These are phyloP conservation scores for Lactarius hengduanensis DNA, from an alignment of 768 basidiomycete species.

Conservation along the genomic window DNA sequence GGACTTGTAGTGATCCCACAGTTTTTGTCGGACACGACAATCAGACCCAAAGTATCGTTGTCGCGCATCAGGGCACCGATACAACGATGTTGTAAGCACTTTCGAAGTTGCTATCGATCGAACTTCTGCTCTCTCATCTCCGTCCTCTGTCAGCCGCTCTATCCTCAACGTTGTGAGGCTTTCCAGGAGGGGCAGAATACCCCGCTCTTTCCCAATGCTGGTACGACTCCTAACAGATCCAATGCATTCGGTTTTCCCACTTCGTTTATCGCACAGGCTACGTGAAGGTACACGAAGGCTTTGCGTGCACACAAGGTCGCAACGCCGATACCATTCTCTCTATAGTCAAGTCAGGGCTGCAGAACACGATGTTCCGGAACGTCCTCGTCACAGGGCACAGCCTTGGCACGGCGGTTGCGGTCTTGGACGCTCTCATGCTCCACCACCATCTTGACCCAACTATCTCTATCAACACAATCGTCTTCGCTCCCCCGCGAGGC, in stretches of 20 bases:
- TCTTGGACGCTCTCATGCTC: constrained; percentile 47
- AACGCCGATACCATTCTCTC: constrained; percentile 39
- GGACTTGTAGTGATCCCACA: constrained; percentile 19
- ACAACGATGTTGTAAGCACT: constrained; percentile 34
- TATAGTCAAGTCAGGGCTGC: constrained; percentile 35
- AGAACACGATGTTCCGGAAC: constrained; percentile 35
- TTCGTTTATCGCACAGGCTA: constrained; percentile 29
- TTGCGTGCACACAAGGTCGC: constrained; percentile 41
- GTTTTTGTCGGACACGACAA: constrained; percentile 42
- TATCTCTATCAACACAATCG: constrained; percentile 37
- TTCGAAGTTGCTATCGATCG: neutral
- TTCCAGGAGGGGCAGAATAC: constrained; percentile 34
- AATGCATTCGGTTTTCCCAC: too few species aligned
- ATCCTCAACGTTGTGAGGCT: constrained; percentile 40
- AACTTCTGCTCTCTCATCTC: neutral
- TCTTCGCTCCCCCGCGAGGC: constrained; percentile 46
- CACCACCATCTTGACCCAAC: constrained; percentile 38
- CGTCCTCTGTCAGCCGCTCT: constrained; percentile 33
- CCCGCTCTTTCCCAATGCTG: constrained; percentile 35
- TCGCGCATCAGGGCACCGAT: constrained; percentile 45
- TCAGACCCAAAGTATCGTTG: constrained; percentile 37
- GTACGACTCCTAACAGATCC: constrained; percentile 19
- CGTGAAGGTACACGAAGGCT: constrained; percentile 43
- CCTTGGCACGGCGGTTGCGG: constrained; percentile 48
- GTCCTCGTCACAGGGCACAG: constrained; percentile 48